phyloP scores from a whole-genome alignment of 177 flowering plant genomes.

The Vitis hybrid region DNA sequence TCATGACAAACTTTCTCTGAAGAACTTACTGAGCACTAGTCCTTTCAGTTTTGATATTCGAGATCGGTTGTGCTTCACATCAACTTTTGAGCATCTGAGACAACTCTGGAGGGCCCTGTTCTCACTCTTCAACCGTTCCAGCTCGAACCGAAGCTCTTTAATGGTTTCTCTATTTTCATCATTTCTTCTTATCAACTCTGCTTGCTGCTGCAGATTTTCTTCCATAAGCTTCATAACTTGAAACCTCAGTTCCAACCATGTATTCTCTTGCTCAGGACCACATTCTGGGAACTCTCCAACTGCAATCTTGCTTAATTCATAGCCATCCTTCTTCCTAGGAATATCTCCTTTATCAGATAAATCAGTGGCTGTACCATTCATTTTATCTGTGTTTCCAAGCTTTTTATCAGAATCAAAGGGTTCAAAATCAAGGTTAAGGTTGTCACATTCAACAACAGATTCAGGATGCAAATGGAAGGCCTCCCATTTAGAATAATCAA shows the following conservation, averaged over 20 bases:
- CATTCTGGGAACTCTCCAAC: constrained; percentile 6
- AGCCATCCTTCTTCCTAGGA: neutral
- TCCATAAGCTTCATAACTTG: constrained; percentile 36
- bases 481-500: constrained; percentile 9
- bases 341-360: neutral
- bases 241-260: constrained; percentile 22
- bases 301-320: neutral
- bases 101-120: constrained; percentile 31
- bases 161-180: constrained; percentile 43
- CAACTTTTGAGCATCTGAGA: constrained; percentile 14
- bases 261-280: constrained; percentile 2
- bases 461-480: constrained; percentile 21
- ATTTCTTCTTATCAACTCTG: constrained; percentile 44
- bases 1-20: constrained; percentile 18
- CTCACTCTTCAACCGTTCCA: constrained; percentile 29
- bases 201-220: constrained; percentile 41
- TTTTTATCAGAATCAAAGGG: neutral
- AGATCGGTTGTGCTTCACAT: constrained; percentile 19
- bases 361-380: neutral
- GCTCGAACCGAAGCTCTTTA: constrained; percentile 27
- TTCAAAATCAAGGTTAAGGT: constrained; percentile 2
- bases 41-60: constrained; percentile 23
- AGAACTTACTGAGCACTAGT: constrained; percentile 22
- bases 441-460: constrained; percentile 19
- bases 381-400: neutral